Evolutionary conservation across 2,329 filamentous ascomycete species (phyloP), one percentile per base, ranked within the genome.

Genomic region (Blastomyces emzantsi): DNA sequence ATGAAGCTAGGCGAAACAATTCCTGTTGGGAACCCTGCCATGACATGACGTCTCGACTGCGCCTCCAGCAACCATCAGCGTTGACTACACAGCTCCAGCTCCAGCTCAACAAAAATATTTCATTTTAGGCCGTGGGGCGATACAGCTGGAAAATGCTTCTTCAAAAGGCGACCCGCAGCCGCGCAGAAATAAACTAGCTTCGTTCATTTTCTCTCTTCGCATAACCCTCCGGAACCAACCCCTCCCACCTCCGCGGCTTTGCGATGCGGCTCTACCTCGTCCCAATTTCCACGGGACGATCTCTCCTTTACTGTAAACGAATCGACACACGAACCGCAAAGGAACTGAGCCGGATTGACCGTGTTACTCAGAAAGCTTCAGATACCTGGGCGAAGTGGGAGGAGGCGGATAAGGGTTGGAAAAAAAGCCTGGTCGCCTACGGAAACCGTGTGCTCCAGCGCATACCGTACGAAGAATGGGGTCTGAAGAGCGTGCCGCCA

Each of bases 401-500:
- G 77, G 86, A 88, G 74, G 88, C 88, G 68, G 87, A 92, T 22
- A 82, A 81, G 55, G 90, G 90, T 62, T 97, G 94, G 94, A 91
- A 97, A 80, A 91, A 89, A 73, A 86, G 86, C 69, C 82, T 97
- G 25, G 93, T 94, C 61, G 82, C 84, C 64, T 95, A 93, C 75
- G 94, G 94, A 63, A 97, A 99, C 77, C 81, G 86, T 59, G 86
- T 90, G 19, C 85, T 99, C 66, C 87, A 90, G 70, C 86, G 90
- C 66, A 96, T 99, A 71, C 90, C 94, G 2, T 97, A 90, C 74
- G 90, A 97, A 77, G 94, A 99, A 87, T 99, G 94, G 94, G 92
- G 90, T 0, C 82, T 99, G 69, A 97, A 97, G 79, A 96, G 91
- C 45, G 87, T 99, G 61, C 94, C 94, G 55, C 88, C 92, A 28